These are phyloP conservation scores for Calamus simplicifolius DNA, from an alignment of 176 grass and related monocot species.

Conservation along the genomic window DNA sequence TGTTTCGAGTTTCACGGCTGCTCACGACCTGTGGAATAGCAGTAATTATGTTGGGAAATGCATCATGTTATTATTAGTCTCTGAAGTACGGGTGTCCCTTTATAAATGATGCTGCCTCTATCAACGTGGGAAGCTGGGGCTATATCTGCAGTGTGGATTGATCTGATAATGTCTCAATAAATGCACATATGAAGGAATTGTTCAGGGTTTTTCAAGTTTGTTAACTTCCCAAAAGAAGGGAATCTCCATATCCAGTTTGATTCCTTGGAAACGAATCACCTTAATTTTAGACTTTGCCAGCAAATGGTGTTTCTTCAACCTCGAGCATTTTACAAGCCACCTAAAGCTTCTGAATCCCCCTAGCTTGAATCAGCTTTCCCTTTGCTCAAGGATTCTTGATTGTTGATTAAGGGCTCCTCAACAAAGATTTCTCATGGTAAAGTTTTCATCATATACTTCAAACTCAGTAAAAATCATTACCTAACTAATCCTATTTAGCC, in stretches of 20 bases:
- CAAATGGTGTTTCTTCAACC: constrained; percentile 3
- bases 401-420: neutral
- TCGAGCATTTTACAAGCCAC: constrained; percentile 1
- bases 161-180: constrained; percentile 26
- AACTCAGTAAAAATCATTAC: constrained; percentile 28
- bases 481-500: neutral
- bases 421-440: constrained; percentile 62
- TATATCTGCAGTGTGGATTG: neutral
- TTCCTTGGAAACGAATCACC: constrained; percentile 75
- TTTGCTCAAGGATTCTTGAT: constrained; percentile 1
- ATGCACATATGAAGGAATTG: constrained; percentile 77
- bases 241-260: constrained; percentile 60
- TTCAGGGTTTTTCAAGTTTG: constrained; percentile 72
- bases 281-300: constrained; percentile 22
- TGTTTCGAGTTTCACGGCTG: too few relatives aligned
- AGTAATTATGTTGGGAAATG: too few relatives aligned
- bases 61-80: too few relatives aligned
- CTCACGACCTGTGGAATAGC: too few relatives aligned
- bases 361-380: constrained; percentile 10
- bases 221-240: constrained; percentile 89
- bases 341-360: constrained; percentile 15
- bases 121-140: too few relatives aligned
- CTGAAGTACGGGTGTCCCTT: too few relatives aligned
- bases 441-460: constrained; percentile 45
- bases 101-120: too few relatives aligned